phyloP scores from a whole-genome alignment of 805 yeast species.

The Jamesozyma rosinii region DNA sequence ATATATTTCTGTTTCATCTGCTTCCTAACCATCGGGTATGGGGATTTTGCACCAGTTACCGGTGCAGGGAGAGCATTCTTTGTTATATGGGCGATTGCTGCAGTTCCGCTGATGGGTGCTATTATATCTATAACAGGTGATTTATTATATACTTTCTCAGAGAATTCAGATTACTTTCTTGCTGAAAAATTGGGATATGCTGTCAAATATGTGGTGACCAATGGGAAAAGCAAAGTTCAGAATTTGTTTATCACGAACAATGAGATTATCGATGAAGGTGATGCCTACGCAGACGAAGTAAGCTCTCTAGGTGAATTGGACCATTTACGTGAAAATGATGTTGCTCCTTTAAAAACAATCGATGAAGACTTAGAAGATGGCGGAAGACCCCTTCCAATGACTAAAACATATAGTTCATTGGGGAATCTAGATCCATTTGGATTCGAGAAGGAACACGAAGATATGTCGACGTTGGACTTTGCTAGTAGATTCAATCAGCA shows the following conservation, averaged over 20 bases:
- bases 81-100: slow-evolving; percentile 69
- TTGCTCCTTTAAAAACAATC: neutral
- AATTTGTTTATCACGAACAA: neutral
- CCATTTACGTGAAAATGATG: neutral
- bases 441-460: neutral
- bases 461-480: neutral
- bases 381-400: neutral
- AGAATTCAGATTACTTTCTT: slow-evolving; percentile 14
- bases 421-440: neutral
- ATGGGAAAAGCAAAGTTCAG: slow-evolving; percentile 1
- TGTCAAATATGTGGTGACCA: slow-evolving; percentile 8
- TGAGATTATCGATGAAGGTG: neutral
- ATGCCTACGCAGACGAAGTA: neutral
- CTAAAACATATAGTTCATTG: neutral
- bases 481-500: neutral
- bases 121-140: slow-evolving; percentile 68
- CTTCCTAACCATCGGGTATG: slow-evolving; percentile 77
- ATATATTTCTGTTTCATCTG: slow-evolving; percentile 73
- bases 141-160: slow-evolving; percentile 19
- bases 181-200: slow-evolving; percentile 11
- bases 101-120: slow-evolving; percentile 82
- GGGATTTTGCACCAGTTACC: slow-evolving; percentile 56
- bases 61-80: slow-evolving; percentile 66
- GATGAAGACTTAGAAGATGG: neutral
- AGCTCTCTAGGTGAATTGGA: neutral